phyloP scores from a whole-genome alignment of 768 basidiomycete species.

The Rhizopogon vulgaris region DNA sequence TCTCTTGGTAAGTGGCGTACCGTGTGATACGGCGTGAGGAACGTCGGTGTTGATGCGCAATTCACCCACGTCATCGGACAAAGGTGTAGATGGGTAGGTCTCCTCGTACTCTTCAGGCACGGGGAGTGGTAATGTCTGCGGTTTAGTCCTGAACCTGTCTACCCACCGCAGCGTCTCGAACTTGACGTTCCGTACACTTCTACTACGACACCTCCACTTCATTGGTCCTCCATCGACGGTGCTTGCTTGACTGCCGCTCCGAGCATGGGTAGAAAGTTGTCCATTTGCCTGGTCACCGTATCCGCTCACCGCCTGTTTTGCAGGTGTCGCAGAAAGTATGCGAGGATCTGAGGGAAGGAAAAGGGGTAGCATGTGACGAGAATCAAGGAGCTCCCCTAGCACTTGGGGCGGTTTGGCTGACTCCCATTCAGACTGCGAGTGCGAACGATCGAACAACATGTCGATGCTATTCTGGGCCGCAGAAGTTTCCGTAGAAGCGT shows the following conservation, averaged over 20 bases:
- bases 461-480: constrained; percentile 60
- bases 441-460: constrained; percentile 65
- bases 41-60: constrained; percentile 35
- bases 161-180: constrained; percentile 61
- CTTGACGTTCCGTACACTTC: constrained; percentile 55
- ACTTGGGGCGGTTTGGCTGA: constrained; percentile 74
- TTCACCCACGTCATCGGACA: constrained; percentile 26
- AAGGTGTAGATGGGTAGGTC: constrained; percentile 29
- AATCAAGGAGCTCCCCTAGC: constrained; percentile 88
- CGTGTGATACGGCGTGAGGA: constrained; percentile 8
- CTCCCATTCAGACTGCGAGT: constrained; percentile 67
- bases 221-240: constrained; percentile 33
- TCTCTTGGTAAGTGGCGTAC: constrained; percentile 61
- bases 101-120: constrained; percentile 23
- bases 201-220: constrained; percentile 54
- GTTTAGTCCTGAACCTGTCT: constrained; percentile 55
- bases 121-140: constrained; percentile 44
- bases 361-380: constrained; percentile 87
- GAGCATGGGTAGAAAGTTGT: constrained; percentile 16
- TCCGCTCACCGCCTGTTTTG: constrained; percentile 26
- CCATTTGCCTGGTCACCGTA: constrained; percentile 10
- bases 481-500: constrained; percentile 29
- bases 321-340: constrained; percentile 66
- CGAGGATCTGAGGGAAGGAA: constrained; percentile 77
- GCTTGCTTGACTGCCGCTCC: constrained; percentile 36